Percentiles rank a stretch among this genome's conserved stretches.
Evolutionary conservation across 1,139 yeast species (phyloP).

Genomic region (Waltiozyma sp.): DNA sequence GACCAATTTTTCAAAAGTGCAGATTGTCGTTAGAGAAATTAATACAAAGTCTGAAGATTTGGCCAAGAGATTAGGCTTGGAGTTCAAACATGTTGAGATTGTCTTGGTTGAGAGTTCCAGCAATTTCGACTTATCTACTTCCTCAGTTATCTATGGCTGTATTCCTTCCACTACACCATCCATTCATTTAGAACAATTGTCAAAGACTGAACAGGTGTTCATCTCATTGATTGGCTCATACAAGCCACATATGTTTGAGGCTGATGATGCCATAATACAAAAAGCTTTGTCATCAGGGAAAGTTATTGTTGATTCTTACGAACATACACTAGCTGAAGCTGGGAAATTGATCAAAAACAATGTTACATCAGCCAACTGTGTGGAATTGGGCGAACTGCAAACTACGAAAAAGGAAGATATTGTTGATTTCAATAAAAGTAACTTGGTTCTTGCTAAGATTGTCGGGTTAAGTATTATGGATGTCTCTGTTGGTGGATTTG

Average conservation of each 20-base stretch:
- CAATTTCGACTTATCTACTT: constrained; percentile 18
- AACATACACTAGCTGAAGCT: constrained; percentile 48
- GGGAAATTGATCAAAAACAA: constrained; percentile 48
- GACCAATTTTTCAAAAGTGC: constrained; percentile 26
- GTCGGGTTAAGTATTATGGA: constrained; percentile 61
- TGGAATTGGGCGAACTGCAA: constrained; percentile 34
- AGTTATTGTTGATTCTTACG: constrained; percentile 49
- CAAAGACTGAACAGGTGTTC: constrained; percentile 28
- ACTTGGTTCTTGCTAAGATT: constrained; percentile 36
- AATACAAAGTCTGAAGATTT: constrained; percentile 30
- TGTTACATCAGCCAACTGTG: constrained; percentile 26
- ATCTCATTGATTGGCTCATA: constrained; percentile 58
- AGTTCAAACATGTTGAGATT: constrained; percentile 18
- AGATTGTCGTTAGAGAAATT: constrained; percentile 32
- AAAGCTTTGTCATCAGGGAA: constrained; percentile 21
- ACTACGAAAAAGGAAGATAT: constrained; percentile 5
- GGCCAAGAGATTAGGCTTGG: constrained; percentile 18
- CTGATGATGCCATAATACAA: constrained; percentile 35
- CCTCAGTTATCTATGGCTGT: constrained; percentile 45
- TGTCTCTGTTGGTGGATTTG: constrained; percentile 30
- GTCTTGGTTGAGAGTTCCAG: constrained; percentile 15
- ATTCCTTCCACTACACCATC: constrained; percentile 43
- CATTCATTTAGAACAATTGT: constrained; percentile 28
- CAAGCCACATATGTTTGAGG: constrained; percentile 58
- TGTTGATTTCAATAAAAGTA: constrained; percentile 9